Percentiles rank a stretch among this genome's conserved stretches.
phyloP scores from a whole-genome alignment of 805 yeast species.

The Lipomyces chichibuensis region DNA sequence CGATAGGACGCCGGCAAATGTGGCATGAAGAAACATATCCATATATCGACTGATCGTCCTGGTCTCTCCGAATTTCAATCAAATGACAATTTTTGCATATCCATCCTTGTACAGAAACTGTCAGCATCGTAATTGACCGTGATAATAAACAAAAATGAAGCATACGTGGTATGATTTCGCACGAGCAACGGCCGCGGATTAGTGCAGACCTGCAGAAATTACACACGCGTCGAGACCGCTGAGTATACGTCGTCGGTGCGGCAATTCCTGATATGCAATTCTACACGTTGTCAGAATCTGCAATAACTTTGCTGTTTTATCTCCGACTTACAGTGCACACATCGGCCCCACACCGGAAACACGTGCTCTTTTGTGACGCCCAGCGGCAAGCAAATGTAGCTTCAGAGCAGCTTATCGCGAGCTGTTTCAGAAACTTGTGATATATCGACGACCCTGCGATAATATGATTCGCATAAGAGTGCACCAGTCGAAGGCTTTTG shows the following conservation, averaged over 20 bases:
- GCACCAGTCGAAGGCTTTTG: constrained; percentile 18
- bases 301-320: background rate
- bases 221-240: constrained; percentile 25
- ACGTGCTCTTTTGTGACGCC: constrained; percentile 2
- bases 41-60: background rate
- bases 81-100: constrained; percentile 27
- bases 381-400: constrained; percentile 24
- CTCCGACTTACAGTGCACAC: constrained; percentile 8
- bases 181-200: constrained; percentile 25
- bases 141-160: background rate
- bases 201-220: constrained; percentile 16
- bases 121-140: background rate
- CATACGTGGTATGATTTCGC: constrained; percentile 13
- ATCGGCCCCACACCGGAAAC: constrained; percentile 6
- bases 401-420: constrained; percentile 26
- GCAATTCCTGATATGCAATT: constrained; percentile 20
- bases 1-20: constrained; percentile 20
- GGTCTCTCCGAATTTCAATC: constrained; percentile 18
- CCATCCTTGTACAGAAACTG: constrained; percentile 19
- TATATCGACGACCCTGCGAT: constrained; percentile 18
- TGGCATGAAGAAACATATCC: constrained; percentile 12
- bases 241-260: constrained; percentile 3
- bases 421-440: constrained; percentile 7
- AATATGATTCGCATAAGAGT: constrained; percentile 16
- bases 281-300: constrained; percentile 5